A percentile compares a stretch with the other conserved stretches of the same genome.
phyloP scores from a whole-genome alignment of 2,329 filamentous ascomycete species.

The Colletotrichum lindemuthianum region DNA sequence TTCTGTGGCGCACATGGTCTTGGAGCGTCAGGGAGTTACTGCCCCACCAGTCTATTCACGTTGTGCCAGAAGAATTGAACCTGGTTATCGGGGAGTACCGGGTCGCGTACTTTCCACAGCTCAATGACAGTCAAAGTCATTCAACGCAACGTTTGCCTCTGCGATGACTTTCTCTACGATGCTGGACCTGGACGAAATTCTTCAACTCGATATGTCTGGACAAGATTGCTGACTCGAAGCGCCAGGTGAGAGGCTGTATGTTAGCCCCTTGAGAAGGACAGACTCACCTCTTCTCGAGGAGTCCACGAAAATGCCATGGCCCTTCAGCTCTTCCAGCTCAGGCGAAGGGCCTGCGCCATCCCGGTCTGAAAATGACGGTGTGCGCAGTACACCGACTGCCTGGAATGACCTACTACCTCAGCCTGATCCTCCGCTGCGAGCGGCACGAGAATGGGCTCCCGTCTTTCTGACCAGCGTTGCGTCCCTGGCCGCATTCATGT shows the following conservation, averaged over 20 bases:
- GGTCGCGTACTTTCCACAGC: no score
- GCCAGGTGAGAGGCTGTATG: not conserved
- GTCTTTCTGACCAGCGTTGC: constrained; percentile 55
- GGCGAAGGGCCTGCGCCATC: not conserved
- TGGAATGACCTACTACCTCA: constrained; percentile 36
- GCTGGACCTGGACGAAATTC: no score
- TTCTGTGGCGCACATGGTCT: no score
- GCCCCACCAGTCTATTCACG: no score
- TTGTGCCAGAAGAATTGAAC: no score
- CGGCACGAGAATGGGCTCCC: constrained; percentile 65
- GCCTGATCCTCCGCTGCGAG: constrained; percentile 53
- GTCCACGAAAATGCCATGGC: constrained; percentile 45
- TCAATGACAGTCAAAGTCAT: no score
- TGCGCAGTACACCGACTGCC: constrained; percentile 39
- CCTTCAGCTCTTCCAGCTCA: constrained; percentile 38
- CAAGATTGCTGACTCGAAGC: constrained; percentile 16
- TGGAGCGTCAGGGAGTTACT: no score
- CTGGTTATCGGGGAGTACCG: no score
- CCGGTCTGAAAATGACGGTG: constrained; percentile 41
- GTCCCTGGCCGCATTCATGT: constrained; percentile 61
- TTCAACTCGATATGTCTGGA: not conserved
- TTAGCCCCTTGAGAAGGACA: constrained; percentile 3
- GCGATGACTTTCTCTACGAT: no score
- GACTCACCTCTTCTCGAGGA: constrained; percentile 21
- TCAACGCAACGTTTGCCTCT: no score